These are phyloP conservation scores for Amanita rimosa DNA, from an alignment of 768 basidiomycete genomes.

Conservation along the genomic window DNA sequence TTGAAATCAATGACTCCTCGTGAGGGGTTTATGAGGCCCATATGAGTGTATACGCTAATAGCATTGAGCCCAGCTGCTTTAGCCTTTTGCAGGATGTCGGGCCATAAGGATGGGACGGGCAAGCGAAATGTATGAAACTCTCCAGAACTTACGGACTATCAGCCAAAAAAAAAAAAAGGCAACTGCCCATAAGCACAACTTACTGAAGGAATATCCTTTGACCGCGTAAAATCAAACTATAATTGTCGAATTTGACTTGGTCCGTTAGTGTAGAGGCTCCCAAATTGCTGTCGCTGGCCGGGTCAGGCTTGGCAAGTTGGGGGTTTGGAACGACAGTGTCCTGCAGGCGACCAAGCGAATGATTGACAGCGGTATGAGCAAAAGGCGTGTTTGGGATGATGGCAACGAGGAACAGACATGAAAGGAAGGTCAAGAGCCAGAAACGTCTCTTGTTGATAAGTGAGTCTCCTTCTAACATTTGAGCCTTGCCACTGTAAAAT, in stretches of 20 bases:
- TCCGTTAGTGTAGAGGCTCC: conserved; percentile 17
- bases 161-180: neutral
- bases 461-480: neutral
- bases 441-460: conserved; percentile 15
- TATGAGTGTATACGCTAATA: conserved; percentile 70
- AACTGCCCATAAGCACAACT: conserved; percentile 10
- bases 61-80: conserved; percentile 76
- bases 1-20: conserved; percentile 65
- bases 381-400: conserved; percentile 10
- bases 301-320: no score
- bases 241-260: conserved; percentile 48
- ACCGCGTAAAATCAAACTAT: conserved; percentile 56
- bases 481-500: neutral
- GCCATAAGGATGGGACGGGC: conserved; percentile 72
- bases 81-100: conserved; percentile 71
- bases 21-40: conserved; percentile 69
- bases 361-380: conserved; percentile 1
- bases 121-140: conserved; percentile 80
- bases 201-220: conserved; percentile 68
- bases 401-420: conserved; percentile 15
- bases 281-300: neutral
- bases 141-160: conserved; percentile 43
- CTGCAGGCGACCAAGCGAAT: conserved; percentile 8
- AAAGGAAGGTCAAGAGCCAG: conserved; percentile 17
- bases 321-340: conserved; percentile 7